Percentiles rank a stretch among this genome's conserved stretches.
phyloP scores from a whole-genome alignment of 1,284 basidiomycete genomes.

The Sporisorium iseilematis-ciliati region DNA sequence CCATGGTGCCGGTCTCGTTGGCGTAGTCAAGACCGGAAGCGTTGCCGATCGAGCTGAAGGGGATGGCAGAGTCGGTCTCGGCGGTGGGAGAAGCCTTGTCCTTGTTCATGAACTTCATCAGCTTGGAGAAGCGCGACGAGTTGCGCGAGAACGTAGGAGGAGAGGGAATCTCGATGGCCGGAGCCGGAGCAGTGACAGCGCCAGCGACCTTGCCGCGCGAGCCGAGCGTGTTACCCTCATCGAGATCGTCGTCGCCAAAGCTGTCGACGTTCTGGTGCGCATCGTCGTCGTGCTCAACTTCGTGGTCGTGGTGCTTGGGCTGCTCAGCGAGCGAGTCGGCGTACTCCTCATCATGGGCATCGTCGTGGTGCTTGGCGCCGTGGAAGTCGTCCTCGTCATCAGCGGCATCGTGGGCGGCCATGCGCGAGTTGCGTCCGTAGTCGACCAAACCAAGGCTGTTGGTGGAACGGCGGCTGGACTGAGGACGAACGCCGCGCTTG shows the following conservation, averaged over 20 bases:
- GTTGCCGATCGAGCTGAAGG: slow-evolving; percentile 19
- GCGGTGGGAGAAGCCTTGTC: slow-evolving; percentile 24
- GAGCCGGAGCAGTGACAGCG: slow-evolving; percentile 2
- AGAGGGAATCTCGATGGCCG: slow-evolving; percentile 10
- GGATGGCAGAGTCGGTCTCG: slow-evolving; percentile 16
- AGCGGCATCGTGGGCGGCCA: slow-evolving; percentile 6
- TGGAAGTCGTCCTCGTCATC: slow-evolving; percentile 6
- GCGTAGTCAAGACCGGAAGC: slow-evolving; percentile 18
- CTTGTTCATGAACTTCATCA: slow-evolving; percentile 50
- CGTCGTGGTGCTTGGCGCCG: slow-evolving; percentile 2
- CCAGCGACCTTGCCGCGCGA: slow-evolving; percentile 34
- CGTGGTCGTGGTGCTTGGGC: slow-evolving; percentile 14
- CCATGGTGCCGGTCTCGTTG: slow-evolving; percentile 8
- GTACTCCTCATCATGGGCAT: slow-evolving; percentile 21
- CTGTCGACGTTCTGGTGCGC: slow-evolving; percentile 21
- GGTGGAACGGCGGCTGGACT: slow-evolving; percentile 26
- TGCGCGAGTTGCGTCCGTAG: slow-evolving; percentile 27
- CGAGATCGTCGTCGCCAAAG: slow-evolving; percentile 22
- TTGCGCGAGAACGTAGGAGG: slow-evolving; percentile 31
- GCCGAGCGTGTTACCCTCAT: slow-evolving; percentile 15
- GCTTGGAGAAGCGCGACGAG: slow-evolving; percentile 42
- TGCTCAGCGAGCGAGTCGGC: slow-evolving; percentile 31
- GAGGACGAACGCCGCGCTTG: slow-evolving; percentile 10
- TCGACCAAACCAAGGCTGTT: slow-evolving; percentile 30
- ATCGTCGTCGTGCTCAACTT: slow-evolving; percentile 14